Base-by-base conservation (phyloP, 148 eudicot species). In the Rhododendron vialii region DNA sequence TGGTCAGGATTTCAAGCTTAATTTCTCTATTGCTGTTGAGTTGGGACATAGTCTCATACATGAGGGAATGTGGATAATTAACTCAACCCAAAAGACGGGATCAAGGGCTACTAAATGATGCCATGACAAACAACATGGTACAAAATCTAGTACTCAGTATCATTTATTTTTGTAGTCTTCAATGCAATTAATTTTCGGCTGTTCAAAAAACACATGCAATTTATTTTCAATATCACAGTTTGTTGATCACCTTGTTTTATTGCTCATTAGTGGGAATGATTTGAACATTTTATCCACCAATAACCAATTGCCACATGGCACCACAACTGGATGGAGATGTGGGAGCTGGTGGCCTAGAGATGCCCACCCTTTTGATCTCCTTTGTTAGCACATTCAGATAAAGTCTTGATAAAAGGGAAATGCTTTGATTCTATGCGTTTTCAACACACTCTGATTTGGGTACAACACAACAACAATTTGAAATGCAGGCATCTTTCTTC, bases 1-100 rank as follows among this genome's bases (percentile, higher is more conserved):
- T 30, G 73, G 43, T 63, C 74, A 73, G 88, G 73, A 43, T 86
- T 86, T 51, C 81, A 15, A 53, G 88, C 51, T 50, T 51, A 65
- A 53, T 86, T 36, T 81, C 41, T 59, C 55, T 78, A 80, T 26
- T 47, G 24, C 30, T 59, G 28, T 20, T 78, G 4, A 65, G 73
- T 65, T 65, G 2, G 13, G 73, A 26, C 33, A 15, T 3, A n/a
- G 5, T n/a, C 73, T n/a, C 33, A 67, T 67, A 26, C 74, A 11
- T 3, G 33, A 67, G 74, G 73, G 74, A 2, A 67, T 10, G 5
- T 67, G 71, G 71, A n/a, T 26, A 26, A 67, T 7, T 59, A 63
- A 63, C 69, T 26, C 28, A 26, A 26, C 74, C 73, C 3, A 33
- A 76, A n/a, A 10, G 75, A 57, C 24, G 36, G 67, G 11, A 69